A percentile compares a stretch with the other conserved stretches of the same genome.
These are phyloP conservation scores for Rhazya stricta DNA, from an alignment of 257 asterid species.

Conservation along the genomic window DNA sequence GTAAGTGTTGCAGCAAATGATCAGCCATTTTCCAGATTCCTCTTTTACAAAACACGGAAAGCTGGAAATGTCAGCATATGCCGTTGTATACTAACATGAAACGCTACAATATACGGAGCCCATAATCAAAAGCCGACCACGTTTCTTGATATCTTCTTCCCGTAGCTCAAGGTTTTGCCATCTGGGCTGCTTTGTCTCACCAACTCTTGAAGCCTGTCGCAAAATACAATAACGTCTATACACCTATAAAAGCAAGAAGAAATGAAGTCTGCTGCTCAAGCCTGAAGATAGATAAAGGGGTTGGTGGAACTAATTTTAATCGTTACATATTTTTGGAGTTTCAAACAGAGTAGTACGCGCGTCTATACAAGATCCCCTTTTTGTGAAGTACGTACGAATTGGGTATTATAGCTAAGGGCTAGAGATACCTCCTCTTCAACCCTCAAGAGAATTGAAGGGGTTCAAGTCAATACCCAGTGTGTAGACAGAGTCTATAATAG, in stretches of 20 bases:
- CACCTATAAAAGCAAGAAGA: background rate
- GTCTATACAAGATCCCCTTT: constrained; percentile 3
- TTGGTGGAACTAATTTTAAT: background rate
- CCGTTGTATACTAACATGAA: background rate
- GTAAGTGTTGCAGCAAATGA: background rate
- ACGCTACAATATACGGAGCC: constrained; percentile 1
- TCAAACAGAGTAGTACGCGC: constrained; percentile 13
- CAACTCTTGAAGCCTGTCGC: background rate
- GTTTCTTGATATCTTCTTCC: constrained; percentile 3
- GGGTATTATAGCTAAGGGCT: background rate
- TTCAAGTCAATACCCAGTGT: constrained; percentile 17
- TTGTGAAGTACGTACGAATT: constrained; percentile 10
- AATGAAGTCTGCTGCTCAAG: background rate
- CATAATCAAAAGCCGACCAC: constrained; percentile 14
- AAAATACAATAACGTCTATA: background rate
- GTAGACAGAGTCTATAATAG: constrained; percentile 4
- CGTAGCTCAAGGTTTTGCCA: background rate
- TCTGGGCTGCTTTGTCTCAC: constrained; percentile 15
- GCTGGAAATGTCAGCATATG: constrained; percentile 12
- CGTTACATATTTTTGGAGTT: background rate
- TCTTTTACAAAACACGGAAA: background rate
- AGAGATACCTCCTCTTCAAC: background rate
- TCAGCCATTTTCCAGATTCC: background rate
- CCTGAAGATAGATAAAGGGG: background rate
- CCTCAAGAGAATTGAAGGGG: background rate